Percentiles rank a stretch among this genome's conserved stretches.
These are phyloP conservation scores for Harringtonia aguacate DNA, from an alignment of 2,329 filamentous ascomycete genomes.

Conservation along the genomic window DNA sequence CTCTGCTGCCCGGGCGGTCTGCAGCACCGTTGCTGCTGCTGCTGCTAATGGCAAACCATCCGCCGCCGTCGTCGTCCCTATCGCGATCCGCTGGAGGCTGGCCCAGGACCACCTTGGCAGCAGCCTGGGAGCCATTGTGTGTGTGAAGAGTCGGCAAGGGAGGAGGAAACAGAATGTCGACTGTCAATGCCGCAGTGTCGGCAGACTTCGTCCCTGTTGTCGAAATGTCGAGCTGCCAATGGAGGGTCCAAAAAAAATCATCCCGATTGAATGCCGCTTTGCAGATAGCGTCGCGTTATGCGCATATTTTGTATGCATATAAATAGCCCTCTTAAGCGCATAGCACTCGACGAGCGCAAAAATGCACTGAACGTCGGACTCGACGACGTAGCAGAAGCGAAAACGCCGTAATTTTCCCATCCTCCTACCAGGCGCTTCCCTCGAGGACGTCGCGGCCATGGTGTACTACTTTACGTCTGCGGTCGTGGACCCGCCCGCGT, in stretches of 20 bases:
- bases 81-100: slow-evolving; percentile 7
- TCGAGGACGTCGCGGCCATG: slow-evolving; percentile 31
- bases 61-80: neutral
- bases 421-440: slow-evolving; percentile 26
- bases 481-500: slow-evolving; percentile 69
- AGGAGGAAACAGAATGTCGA: too few relatives aligned
- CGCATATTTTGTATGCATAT: neutral
- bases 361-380: too few relatives aligned
- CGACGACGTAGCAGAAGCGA: too few relatives aligned
- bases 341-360: too few relatives aligned
- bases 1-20: slow-evolving; percentile 1
- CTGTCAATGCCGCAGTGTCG: too few relatives aligned
- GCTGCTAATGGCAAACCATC: neutral
- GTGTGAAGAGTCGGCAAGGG: neutral
- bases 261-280: neutral
- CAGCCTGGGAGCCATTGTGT: slow-evolving; percentile 22
- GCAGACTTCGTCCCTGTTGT: too few relatives aligned
- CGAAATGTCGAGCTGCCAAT: neutral
- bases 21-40: neutral
- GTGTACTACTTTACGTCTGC: slow-evolving; percentile 94
- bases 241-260: neutral
- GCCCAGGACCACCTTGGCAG: slow-evolving; percentile 20
- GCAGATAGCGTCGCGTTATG: neutral
- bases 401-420: too few relatives aligned
- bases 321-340: too few relatives aligned